phyloP scores from a whole-genome alignment of 805 yeast genomes.

The Sungouiozyma intestinalis region DNA sequence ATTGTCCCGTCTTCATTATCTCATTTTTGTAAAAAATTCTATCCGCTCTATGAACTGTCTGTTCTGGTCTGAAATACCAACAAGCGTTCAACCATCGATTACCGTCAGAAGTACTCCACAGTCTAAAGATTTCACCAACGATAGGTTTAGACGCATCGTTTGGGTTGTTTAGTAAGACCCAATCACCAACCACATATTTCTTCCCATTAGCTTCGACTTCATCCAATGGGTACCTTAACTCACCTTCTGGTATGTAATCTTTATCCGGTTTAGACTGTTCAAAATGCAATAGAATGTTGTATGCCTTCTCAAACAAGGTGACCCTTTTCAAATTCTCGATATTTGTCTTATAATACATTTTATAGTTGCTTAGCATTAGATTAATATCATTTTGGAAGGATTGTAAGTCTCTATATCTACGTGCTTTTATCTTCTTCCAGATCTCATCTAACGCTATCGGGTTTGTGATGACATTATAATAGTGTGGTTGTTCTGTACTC shows the following conservation, averaged over 20 bases:
- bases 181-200: conserved; percentile 79
- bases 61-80: conserved; percentile 97
- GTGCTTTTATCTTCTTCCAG: conserved; percentile 71
- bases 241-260: conserved; percentile 52
- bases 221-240: conserved; percentile 72
- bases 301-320: conserved; percentile 48
- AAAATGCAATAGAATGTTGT: conserved; percentile 45
- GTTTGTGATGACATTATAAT: conserved; percentile 41
- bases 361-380: conserved; percentile 65
- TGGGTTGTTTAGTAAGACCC: conserved; percentile 82
- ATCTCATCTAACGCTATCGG: conserved; percentile 67
- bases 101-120: conserved; percentile 79
- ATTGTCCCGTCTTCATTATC: conserved; percentile 94
- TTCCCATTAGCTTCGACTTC: conserved; percentile 61
- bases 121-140: conserved; percentile 84
- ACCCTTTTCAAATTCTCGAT: conserved; percentile 53
- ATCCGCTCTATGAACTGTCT: conserved; percentile 90
- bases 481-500: conserved; percentile 26
- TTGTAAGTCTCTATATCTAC: conserved; percentile 70
- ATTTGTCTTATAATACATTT: conserved; percentile 48
- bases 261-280: conserved; percentile 78
- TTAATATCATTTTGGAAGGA: conserved; percentile 68
- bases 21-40: conserved; percentile 86
- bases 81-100: conserved; percentile 85
- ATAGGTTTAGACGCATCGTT: conserved; percentile 86